Percentiles rank a stretch among this genome's conserved stretches.
Evolutionary conservation across 768 basidiomycete genomes (phyloP).

Genomic region (Pluteus cervinus): DNA sequence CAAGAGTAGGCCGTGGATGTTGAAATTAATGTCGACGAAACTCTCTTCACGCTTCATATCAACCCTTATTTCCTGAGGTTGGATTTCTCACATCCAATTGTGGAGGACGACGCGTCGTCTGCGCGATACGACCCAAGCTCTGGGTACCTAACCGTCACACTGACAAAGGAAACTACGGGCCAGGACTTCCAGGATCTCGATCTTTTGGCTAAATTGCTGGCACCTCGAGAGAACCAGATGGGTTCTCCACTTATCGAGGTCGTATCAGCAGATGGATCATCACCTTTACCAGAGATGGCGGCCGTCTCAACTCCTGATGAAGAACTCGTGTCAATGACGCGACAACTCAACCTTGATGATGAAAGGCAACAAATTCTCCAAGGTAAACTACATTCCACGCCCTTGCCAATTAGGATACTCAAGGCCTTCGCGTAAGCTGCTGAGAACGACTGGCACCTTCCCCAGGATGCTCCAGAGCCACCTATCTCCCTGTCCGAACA

Average conservation of each 20-base stretch:
- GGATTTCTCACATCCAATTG: constrained; percentile 59
- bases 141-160: constrained; percentile 70
- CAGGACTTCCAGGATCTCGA: constrained; percentile 75
- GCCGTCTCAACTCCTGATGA: constrained; percentile 22
- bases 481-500: constrained; percentile 33
- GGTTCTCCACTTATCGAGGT: constrained; percentile 52
- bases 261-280: constrained; percentile 27
- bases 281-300: constrained; percentile 10
- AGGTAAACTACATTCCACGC: constrained; percentile 31
- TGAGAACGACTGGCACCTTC: constrained; percentile 73
- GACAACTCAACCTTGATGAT: constrained; percentile 40
- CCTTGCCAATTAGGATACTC: constrained; percentile 3
- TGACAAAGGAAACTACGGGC: constrained; percentile 63
- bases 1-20: constrained; percentile 70
- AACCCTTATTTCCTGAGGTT: constrained; percentile 83
- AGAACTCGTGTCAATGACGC: constrained; percentile 39
- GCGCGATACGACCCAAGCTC: constrained; percentile 72
- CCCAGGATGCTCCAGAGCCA: constrained; percentile 49
- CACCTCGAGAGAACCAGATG: constrained; percentile 44
- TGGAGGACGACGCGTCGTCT: constrained; percentile 65
- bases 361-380: constrained; percentile 53
- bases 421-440: constrained; percentile 42
- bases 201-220: constrained; percentile 69
- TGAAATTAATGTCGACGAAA: constrained; percentile 71
- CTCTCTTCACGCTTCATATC: constrained; percentile 66